Evolutionary conservation across 345 rosid genomes (phyloP), one percentile per base, ranked within the genome.

Genomic region (Lumnitzera racemosa): DNA sequence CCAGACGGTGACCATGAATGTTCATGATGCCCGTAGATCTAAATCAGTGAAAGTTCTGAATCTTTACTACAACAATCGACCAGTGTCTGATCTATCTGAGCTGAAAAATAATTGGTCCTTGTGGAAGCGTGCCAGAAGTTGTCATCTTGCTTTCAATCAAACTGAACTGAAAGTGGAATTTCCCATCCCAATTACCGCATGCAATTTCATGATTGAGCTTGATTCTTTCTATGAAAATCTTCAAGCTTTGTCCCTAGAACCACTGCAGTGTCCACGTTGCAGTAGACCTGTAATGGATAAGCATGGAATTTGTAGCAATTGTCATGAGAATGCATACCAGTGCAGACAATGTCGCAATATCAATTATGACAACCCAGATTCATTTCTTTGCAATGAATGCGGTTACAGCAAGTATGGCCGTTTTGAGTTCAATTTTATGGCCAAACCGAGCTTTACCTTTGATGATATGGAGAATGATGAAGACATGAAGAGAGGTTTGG

Each of bases 341-440:
- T 94, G 99, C 86, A 81, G 99, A 81, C 97, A 94, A 73, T 94
- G 99, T 68, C 99, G 99, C 73, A 90, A 94, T 75, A 94, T 94
- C 53, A 90, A 94, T 71, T 94, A 94, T 61, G 99, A 94, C 68
- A 94, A 88, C 80, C 78, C 90, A 65, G 96, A 94, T 81, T 94
- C 99, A 61, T 94, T 90, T 74, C 84, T 94, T 57, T 94, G 99
- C 79, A 94, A 94, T 68, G 99, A 94, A 68, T 94, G 99, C 70
- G 99, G 99, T 46, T 94, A 81, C 57, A 90, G 99, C 89, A 94
- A 94, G 73, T 90, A 90, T 69, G 99, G 99, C 57, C 95, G 97
- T 59, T 94, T 90, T 76, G 99, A 94, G 76, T 94, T 94, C 72
- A 90, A 94, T 74, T 94, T 94, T 78, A 84, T 90, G 96, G 99